Base-by-base conservation (phyloP, 2,329 filamentous ascomycete genomes). In the Colletotrichum sansevieriae region DNA sequence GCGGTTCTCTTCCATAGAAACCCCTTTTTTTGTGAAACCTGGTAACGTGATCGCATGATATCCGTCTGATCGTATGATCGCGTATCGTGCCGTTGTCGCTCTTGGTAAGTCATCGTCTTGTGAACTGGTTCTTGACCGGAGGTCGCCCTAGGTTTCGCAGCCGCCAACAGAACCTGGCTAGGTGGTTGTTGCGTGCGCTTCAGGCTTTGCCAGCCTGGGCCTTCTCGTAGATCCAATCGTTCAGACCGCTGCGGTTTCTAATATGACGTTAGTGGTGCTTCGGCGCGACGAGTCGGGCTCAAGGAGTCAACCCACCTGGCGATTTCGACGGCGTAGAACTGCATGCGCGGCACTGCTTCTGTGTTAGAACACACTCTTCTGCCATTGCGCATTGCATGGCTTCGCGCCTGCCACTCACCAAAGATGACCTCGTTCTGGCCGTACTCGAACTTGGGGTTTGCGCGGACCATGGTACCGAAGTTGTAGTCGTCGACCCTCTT, bases 401-500 rank as follows among this genome's bases (percentile, higher is more conserved):
- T 12, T 15, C 22, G 11, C 3, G n/a, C 3, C n/a, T 13, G 3
- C 25, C n/a, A 51, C 46, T 75, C 78, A 95, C 92, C 94, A 75
- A 99, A 98, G 61, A 99, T 97, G 3, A 94, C 97, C 63, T 91
- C 93, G 65, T 97, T 85, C 82, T 97, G 86, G 61, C 91, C 93
- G 78, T 99, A 98, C 80, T 98, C 95, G 61, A 81, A 89, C 75
- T 92, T 93, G 43, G 94, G 87, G 76, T 88, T 92, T 65, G 88
- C 87, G 66, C 96, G 90, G 75, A 99, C 80, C 87, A 99, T 95
- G 39, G 96, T 98, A 64, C 96, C 96, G 80, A 98, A 99, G 85
- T 98, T 99, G 86, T 91, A 99, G 82, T 99, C 97, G 72, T 96
- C 92, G n/a, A 99, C 85, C 82, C 88, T 95, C 81, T 97, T 95